These are phyloP conservation scores for Jaltomata sinuosa DNA, from an alignment of 257 asterid species.

Conservation along the genomic window DNA sequence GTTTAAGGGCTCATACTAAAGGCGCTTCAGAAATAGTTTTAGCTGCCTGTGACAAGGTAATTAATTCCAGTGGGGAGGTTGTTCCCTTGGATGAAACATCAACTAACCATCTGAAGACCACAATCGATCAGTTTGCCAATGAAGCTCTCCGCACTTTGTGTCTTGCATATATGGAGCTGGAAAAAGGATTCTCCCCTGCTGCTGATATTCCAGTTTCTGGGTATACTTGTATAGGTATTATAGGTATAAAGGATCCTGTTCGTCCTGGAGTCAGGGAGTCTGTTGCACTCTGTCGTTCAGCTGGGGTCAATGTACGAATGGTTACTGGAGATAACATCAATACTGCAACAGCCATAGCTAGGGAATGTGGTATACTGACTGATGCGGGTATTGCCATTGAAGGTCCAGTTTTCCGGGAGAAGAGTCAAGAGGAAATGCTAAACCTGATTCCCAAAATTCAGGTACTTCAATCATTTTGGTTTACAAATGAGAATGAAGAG, in stretches of 20 bases:
- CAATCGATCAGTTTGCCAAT: constrained; percentile 56
- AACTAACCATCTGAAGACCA: constrained; percentile 23
- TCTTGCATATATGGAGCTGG: constrained; percentile 71
- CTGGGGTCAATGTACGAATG: constrained; percentile 89
- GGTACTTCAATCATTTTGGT: constrained; percentile 24
- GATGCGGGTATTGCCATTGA: constrained; percentile 89
- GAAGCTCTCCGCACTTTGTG: constrained; percentile 87
- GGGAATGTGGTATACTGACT: constrained; percentile 93
- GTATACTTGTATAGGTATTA: constrained; percentile 63
- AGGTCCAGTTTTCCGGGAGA: constrained; percentile 84
- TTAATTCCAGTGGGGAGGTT: constrained; percentile 47
- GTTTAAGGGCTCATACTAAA: constrained; percentile 60
- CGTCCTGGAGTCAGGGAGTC: constrained; percentile 90
- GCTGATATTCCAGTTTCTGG: constrained; percentile 66
- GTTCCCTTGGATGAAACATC: constrained; percentile 49
- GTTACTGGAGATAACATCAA: constrained; percentile 93
- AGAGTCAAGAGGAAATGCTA: constrained; percentile 61
- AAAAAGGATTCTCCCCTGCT: constrained; percentile 36
- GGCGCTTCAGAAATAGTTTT: constrained; percentile 88
- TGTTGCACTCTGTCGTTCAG: constrained; percentile 81
- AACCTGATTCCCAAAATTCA: constrained; percentile 75
- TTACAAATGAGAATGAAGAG: not conserved
- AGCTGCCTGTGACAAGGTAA: constrained; percentile 65
- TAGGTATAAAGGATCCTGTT: constrained; percentile 91
- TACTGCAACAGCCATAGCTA: constrained; percentile 89